Evolutionary conservation across 2,329 filamentous ascomycete genomes (phyloP).

Genomic region (Chrysoporthe austroafricana): DNA sequence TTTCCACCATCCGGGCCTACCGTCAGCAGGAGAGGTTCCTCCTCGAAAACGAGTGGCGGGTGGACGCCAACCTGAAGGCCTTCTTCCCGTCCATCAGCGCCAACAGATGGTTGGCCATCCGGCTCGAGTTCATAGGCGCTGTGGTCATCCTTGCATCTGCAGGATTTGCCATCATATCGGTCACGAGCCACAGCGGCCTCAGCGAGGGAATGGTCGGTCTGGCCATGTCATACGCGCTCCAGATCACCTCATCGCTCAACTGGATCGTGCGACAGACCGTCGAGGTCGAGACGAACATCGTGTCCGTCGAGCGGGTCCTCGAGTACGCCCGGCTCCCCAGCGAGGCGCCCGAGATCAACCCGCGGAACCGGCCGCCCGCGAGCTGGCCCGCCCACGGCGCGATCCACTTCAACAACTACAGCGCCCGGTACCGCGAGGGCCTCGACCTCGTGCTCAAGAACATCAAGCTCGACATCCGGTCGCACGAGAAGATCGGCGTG

Average conservation of each 20-base stretch:
- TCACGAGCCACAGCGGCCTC: slow-evolving; percentile 67
- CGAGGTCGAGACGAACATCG: slow-evolving; percentile 99
- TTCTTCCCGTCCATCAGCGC: slow-evolving; percentile 97
- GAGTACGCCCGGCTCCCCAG: slow-evolving; percentile 91
- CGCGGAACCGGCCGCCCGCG: slow-evolving; percentile 81
- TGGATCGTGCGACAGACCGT: slow-evolving; percentile 99
- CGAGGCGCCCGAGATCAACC: slow-evolving; percentile 93
- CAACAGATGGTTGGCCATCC: slow-evolving; percentile 91
- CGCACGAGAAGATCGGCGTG: slow-evolving; percentile 96
- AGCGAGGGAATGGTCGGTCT: slow-evolving; percentile 82
- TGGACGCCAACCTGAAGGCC: slow-evolving; percentile 90
- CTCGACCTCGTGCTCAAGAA: slow-evolving; percentile 93
- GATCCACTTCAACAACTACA: slow-evolving; percentile 91
- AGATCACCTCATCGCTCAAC: slow-evolving; percentile 96
- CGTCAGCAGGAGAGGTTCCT: slow-evolving; percentile 85
- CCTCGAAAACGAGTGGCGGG: slow-evolving; percentile 94
- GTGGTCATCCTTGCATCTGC: slow-evolving; percentile 90
- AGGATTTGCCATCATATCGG: slow-evolving; percentile 78
- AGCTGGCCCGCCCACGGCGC: slow-evolving; percentile 91
- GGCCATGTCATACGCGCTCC: slow-evolving; percentile 94
- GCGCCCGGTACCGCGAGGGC: slow-evolving; percentile 86
- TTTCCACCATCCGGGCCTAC: slow-evolving; percentile 95
- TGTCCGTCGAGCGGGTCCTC: slow-evolving; percentile 95
- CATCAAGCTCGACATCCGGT: slow-evolving; percentile 88
- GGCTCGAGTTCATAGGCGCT: slow-evolving; percentile 93